These are phyloP conservation scores for Pythium graminicola DNA, from an alignment of 352 stramenopile genomes.

Conservation along the genomic window DNA sequence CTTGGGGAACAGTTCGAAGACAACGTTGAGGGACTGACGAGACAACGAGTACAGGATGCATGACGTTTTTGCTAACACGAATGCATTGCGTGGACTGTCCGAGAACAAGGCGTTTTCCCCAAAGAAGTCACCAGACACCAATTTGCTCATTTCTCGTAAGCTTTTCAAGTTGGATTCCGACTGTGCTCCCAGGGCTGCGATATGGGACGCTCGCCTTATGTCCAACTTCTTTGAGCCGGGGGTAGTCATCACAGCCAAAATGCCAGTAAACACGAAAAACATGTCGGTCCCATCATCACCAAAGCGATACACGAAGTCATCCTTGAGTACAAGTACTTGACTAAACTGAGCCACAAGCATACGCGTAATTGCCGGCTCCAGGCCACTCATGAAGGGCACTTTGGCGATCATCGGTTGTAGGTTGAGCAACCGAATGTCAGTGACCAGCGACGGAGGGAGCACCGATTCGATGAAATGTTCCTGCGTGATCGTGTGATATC, in stretches of 20 bases:
- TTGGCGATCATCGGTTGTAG: conserved; percentile 66
- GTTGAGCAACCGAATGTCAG: conserved; percentile 62
- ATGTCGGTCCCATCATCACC: conserved; percentile 62
- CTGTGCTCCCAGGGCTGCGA: conserved; percentile 28
- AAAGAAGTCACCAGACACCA: conserved; percentile 46
- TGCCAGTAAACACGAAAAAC: conserved; percentile 68
- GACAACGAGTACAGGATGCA: conserved; percentile 72
- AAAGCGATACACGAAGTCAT: conserved; percentile 60
- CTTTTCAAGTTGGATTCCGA: conserved; percentile 47
- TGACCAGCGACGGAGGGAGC: conserved; percentile 55
- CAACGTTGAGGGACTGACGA: conserved; percentile 50
- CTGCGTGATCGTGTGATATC: conserved; percentile 67
- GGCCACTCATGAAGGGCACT: conserved; percentile 48
- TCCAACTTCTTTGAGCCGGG: conserved; percentile 4
- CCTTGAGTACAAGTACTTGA: conserved; percentile 50
- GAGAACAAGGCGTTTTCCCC: conserved; percentile 62
- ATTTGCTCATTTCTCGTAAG: conserved; percentile 43
- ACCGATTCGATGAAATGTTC: conserved; percentile 56
- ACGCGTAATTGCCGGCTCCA: conserved; percentile 47
- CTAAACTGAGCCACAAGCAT: conserved; percentile 69
- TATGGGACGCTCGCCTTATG: neutral
- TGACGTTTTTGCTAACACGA: conserved; percentile 46
- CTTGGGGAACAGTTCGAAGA: conserved; percentile 41
- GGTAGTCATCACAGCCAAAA: conserved; percentile 30
- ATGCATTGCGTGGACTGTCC: conserved; percentile 48